Base-by-base conservation (phyloP, 2,329 filamentous ascomycete genomes). In the Aureobasidium sp. region DNA sequence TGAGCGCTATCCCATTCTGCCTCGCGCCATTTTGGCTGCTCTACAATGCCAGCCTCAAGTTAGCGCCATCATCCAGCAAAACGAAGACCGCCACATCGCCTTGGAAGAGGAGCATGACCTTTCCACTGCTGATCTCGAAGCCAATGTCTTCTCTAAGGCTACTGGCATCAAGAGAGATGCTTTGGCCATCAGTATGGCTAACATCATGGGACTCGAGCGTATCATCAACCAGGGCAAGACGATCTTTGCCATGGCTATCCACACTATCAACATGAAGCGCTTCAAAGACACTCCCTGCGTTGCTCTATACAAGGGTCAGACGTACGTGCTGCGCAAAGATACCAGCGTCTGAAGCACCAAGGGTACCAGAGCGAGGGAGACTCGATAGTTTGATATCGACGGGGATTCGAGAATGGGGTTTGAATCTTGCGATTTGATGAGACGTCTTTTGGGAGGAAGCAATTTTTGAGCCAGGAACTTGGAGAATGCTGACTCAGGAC, bases 181-280 rank as follows among this genome's bases (percentile, higher is more conserved):
- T 12, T 7, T 39, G 29, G 41, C 32, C 8, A 3, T 59, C 29
- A 59, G 55, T 12, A 37, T 59, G 37, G 42, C 20, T n/a, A 44
- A 59, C 9, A 39, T 59, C 32, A 39, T 48, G 42, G 42, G 55
- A 20, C 17, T 59, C 20, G 42, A 59, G 42, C 41, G 32, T 39
- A 34, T 29, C 2, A 20, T 48, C 32, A 59, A 39, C 15, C 8
- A 34, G 26, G 55, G 29, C 12, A 9, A 20, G 7, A 39, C n/a
- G n/a, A 48, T 15, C 2, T 48, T 59, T 20, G 41, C 55, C n/a
- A n/a, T 59, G 20, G 32, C 44, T n/a, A 15, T 37, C 5, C 55
- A 59, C 23, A 39, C 42, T 12, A 29, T 48, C 55, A 59, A 48
- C 55, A 48, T 48, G 42, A 59, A 59, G 44, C 55, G 44, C 36